These are phyloP conservation scores for Aquilaria agallochum DNA, from an alignment of 441 rosid species.

Conservation along the genomic window DNA sequence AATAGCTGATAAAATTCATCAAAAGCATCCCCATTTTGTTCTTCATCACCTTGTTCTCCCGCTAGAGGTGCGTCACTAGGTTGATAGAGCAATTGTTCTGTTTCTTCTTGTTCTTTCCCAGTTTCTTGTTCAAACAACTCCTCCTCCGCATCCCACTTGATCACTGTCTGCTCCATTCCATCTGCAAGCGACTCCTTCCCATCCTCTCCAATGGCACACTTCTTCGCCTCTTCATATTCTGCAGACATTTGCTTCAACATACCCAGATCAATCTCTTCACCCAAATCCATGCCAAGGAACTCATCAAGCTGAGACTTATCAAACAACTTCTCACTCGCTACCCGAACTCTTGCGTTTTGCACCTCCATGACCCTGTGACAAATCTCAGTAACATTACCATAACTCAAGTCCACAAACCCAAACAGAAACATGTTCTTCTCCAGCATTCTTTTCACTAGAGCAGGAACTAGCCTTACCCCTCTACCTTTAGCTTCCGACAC, in stretches of 20 bases:
- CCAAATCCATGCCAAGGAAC: constrained; percentile 77
- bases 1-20: too few relatives aligned
- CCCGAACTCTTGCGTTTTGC: constrained; percentile 53
- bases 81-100: too few relatives aligned
- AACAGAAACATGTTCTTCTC: constrained; percentile 56
- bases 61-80: too few relatives aligned
- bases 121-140: too few relatives aligned
- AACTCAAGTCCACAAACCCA: constrained; percentile 60
- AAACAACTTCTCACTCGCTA: constrained; percentile 59
- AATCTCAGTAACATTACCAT: constrained; percentile 35
- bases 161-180: too few relatives aligned
- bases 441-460: constrained; percentile 61
- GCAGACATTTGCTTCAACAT: constrained; percentile 40
- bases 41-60: too few relatives aligned
- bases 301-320: constrained; percentile 42
- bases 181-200: too few relatives aligned
- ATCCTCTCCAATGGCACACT: constrained; percentile 38
- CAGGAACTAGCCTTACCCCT: constrained; percentile 39
- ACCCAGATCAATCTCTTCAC: constrained; percentile 42
- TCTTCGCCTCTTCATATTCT: constrained; percentile 65
- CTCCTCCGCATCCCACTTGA: too few relatives aligned
- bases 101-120: too few relatives aligned
- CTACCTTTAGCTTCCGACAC: constrained; percentile 50
- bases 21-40: too few relatives aligned
- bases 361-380: constrained; percentile 44